Evolutionary conservation across 2,329 filamentous ascomycete species (phyloP).

Genomic region (Incumbomyces delicatus): DNA sequence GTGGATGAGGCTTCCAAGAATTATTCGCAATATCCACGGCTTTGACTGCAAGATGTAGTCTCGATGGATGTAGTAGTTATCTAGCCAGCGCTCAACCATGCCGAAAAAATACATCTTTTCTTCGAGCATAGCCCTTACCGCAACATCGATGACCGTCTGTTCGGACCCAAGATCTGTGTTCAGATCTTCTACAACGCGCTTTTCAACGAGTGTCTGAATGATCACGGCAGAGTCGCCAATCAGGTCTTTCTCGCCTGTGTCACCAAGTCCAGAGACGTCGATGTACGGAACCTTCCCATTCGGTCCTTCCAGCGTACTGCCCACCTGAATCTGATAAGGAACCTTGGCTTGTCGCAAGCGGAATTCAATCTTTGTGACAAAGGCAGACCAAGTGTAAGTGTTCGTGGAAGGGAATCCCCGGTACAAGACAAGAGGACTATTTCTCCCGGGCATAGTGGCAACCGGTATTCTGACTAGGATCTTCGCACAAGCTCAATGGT

Average conservation of each 20-base stretch:
- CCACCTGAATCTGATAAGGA: constrained; percentile 37
- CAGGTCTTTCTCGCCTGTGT: constrained; percentile 12
- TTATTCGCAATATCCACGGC: constrained; percentile 42
- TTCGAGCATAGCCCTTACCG: constrained; percentile 46
- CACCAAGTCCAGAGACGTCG: constrained; percentile 21
- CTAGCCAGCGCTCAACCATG: constrained; percentile 45
- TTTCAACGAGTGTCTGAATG: constrained; percentile 34
- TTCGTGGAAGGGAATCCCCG: constrained; percentile 39
- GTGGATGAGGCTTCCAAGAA: constrained; percentile 44
- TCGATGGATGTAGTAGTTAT: constrained; percentile 53
- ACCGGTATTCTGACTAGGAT: not conserved
- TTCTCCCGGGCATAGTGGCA: not conserved
- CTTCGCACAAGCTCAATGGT: too few species aligned
- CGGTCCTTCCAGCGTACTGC: constrained; percentile 40
- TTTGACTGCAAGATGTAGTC: constrained; percentile 39
- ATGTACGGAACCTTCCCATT: constrained; percentile 54
- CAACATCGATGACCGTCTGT: constrained; percentile 41
- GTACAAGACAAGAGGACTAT: constrained; percentile 28
- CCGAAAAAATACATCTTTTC: constrained; percentile 47
- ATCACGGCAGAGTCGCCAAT: constrained; percentile 51
- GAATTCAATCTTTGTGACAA: constrained; percentile 53
- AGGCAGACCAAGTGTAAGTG: constrained; percentile 50
- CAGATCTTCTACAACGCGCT: constrained; percentile 38
- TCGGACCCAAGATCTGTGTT: constrained; percentile 34
- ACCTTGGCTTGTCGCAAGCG: constrained; percentile 47